Percentiles rank a stretch among this genome's conserved stretches.
phyloP scores from a whole-genome alignment of 441 rosid species.

The Gossypium laxum region DNA sequence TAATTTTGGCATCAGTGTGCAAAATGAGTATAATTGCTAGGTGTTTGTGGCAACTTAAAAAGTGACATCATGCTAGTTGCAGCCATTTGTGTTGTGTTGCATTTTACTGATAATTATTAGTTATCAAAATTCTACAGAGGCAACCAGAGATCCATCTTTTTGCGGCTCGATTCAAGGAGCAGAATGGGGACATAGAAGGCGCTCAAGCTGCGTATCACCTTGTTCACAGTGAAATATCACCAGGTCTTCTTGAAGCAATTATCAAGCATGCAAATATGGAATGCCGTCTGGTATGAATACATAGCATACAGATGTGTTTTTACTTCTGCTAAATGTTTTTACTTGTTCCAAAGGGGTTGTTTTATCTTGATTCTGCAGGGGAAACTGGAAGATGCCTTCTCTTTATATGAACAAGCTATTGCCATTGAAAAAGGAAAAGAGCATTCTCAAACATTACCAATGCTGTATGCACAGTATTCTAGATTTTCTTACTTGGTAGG shows the following conservation, averaged over 20 bases:
- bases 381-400: slow-evolving; percentile 59
- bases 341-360: slow-evolving; percentile 8
- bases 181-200: slow-evolving; percentile 65
- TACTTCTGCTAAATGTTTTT: no score
- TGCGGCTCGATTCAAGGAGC: slow-evolving; percentile 81
- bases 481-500: slow-evolving; percentile 71
- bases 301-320: no score
- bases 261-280: slow-evolving; percentile 95
- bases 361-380: slow-evolving; percentile 45
- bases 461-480: slow-evolving; percentile 79
- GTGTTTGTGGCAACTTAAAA: slow-evolving; percentile 38
- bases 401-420: slow-evolving; percentile 78
- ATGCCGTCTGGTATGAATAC: no score
- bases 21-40: not conserved
- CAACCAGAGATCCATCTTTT: slow-evolving; percentile 90
- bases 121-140: slow-evolving; percentile 41
- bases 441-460: slow-evolving; percentile 64
- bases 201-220: slow-evolving; percentile 78
- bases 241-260: slow-evolving; percentile 90
- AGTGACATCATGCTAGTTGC: not conserved
- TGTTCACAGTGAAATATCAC: slow-evolving; percentile 74
- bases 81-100: not conserved
- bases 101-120: slow-evolving; percentile 2
- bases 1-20: not conserved
- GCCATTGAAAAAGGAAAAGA: slow-evolving; percentile 93